Evolutionary conservation across 371 early-diverging fungal genomes (phyloP), one percentile per base, ranked within the genome.

Genomic region (Mortierella sp.): DNA sequence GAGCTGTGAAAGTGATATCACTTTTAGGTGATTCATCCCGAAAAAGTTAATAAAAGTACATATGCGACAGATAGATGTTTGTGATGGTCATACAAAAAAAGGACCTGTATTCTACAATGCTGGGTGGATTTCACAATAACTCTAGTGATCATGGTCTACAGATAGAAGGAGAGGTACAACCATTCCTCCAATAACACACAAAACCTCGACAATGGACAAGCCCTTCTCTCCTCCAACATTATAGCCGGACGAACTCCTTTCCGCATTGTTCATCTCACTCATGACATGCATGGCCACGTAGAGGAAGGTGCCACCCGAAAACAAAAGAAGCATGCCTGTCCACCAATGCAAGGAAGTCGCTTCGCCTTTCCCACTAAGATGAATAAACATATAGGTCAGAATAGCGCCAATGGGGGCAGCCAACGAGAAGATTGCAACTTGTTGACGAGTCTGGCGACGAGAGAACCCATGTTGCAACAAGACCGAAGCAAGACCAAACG

Each of bases 271-370:
- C 73, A 79, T 68, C 64, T 79, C 79, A 23, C 66, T 69, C 79
- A 79, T 79, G 30, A 79, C 79, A 72, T 79, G 79, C 84, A 95
- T 93, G 0, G 98, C 96, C 7, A 97, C 98, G 70, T 96, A 97
- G 25, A 97, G 77, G 80, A 98, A 97, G 0, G 96, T 95, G 21
- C 98, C 97, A 0, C 91, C 95, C 9, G 93, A 93, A 64, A 94
- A 94, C 30, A 96, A 68, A 25, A 97, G 85, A 4, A 96, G 72
- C 29, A 91, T 82, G 4, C 96, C 97, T 2, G 96, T 94, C 94
- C 94, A 95, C 72, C 90, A 89, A 60, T 87, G 86, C 80, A 90
- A 82, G 60, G 64, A 80, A 19, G 26, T 75, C 52, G 61, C 82
- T 62, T 73, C 75, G 37, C 60, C 64, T 25, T 79, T 64, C 23